Evolutionary conservation across 306 rosid genomes (phyloP), one percentile per base, ranked within the genome.

Genomic region (Inga leiocalycina): DNA sequence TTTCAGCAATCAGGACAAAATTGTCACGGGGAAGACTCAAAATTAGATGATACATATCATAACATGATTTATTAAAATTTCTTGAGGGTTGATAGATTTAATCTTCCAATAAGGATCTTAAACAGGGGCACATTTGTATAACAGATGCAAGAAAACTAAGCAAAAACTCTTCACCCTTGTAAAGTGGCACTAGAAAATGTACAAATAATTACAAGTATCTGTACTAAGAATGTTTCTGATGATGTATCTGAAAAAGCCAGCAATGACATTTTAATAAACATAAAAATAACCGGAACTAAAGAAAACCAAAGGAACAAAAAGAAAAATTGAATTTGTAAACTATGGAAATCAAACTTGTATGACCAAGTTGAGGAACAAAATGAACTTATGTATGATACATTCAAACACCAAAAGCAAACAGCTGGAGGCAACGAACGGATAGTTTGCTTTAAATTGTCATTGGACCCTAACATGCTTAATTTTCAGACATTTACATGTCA

Each of bases 401-500:
- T 71, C 37, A 43, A 71, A 44, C 35, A 41, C 9, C 32, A 71
- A 44, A 30, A 71, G 54, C 35, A 71, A 27, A 62, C 59, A 64
- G 56, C 11, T 10, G 24, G 41, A 15, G 44, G 61, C 59, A 77
- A 64, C 7, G 8, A 30, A 15, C 15, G 32, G 24, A 6, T 44
- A 10, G 2, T 11, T 76, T 54, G n/a, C 5, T 41, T 73, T 22
- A 78, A 73, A 71, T 73, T 71, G 35, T 4, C 19, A 13, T 65
- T 44, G 59, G 69, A 59, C 37, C 34, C 16, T 68, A 57, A 76
- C 59, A 49, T 84, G 39, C 74, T 12, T 20, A 48, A 57, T 75
- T 84, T 80, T 37, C 73, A 81, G 67, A 77, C 76, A 51, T 44
- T 43, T 44, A 30, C 17, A 45, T 44, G 15, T 71, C 83, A 75